These are phyloP conservation scores for Przewalskia tangutica DNA, from an alignment of 257 asterid species.

Conservation along the genomic window DNA sequence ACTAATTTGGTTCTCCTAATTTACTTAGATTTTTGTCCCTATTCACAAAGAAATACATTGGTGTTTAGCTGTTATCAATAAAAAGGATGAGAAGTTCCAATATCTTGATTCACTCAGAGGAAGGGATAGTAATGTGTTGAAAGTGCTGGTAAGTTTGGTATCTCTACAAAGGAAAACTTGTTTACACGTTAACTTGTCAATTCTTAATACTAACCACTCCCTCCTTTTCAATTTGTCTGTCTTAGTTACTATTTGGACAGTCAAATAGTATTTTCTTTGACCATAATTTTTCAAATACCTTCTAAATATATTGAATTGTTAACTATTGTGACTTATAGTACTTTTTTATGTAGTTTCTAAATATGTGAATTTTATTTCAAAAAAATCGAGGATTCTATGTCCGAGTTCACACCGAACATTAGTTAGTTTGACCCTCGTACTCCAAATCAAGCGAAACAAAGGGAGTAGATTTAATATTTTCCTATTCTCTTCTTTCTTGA, in stretches of 20 bases:
- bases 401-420: no score
- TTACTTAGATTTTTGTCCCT: conserved; percentile 77
- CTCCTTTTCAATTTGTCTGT: no score
- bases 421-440: no score
- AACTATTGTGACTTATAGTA: no score
- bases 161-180: background rate
- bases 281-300: no score
- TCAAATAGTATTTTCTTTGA: no score
- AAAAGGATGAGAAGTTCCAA: conserved; percentile 70
- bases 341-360: no score
- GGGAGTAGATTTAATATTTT: background rate
- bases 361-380: background rate
- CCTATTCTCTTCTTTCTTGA: background rate
- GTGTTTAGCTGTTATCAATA: conserved; percentile 90
- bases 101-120: conserved; percentile 89
- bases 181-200: background rate
- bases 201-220: background rate
- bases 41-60: conserved; percentile 85
- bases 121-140: conserved; percentile 39
- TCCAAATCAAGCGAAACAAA: no score
- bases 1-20: background rate
- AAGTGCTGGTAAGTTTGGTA: conserved; percentile 49
- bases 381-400: no score
- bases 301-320: no score
- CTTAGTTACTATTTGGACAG: no score